A percentile compares a stretch with the other conserved stretches of the same genome.
These are phyloP conservation scores for Ceratobasidium sp. DNA, from an alignment of 1,284 basidiomycete genomes.

Conservation along the genomic window DNA sequence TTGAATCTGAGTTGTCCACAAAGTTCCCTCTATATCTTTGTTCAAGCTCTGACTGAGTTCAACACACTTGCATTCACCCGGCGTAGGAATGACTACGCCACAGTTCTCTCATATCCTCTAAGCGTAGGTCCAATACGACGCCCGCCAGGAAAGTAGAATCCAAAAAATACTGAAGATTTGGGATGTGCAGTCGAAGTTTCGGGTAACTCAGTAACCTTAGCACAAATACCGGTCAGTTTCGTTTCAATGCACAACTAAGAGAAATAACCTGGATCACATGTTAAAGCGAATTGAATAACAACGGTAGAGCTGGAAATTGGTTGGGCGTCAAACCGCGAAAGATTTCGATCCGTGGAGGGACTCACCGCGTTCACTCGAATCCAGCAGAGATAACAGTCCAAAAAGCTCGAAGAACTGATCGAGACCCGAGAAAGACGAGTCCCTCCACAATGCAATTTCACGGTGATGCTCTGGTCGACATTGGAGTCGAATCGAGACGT, in stretches of 20 bases:
- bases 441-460: constrained; percentile 51
- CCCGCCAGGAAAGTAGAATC: constrained; percentile 59
- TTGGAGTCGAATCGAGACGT: not conserved
- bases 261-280: constrained; percentile 38
- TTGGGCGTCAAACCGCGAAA: not conserved
- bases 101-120: constrained; percentile 72
- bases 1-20: no score
- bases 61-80: no score
- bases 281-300: constrained; percentile 77
- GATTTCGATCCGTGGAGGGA: not conserved
- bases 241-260: not conserved
- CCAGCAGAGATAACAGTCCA: constrained; percentile 72
- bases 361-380: constrained; percentile 70
- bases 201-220: constrained; percentile 59
- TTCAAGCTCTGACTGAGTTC: constrained; percentile 55
- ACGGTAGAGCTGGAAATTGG: constrained; percentile 61
- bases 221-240: not conserved
- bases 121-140: constrained; percentile 42
- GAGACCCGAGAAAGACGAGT: constrained; percentile 58
- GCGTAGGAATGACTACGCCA: constrained; percentile 63
- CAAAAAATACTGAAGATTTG: constrained; percentile 73
- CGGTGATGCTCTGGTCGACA: not conserved
- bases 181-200: constrained; percentile 75
- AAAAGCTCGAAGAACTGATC: constrained; percentile 72
- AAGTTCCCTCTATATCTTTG: no score